Evolutionary conservation across 345 rosid species (phyloP).

Genomic region (Syzygium jambos): DNA sequence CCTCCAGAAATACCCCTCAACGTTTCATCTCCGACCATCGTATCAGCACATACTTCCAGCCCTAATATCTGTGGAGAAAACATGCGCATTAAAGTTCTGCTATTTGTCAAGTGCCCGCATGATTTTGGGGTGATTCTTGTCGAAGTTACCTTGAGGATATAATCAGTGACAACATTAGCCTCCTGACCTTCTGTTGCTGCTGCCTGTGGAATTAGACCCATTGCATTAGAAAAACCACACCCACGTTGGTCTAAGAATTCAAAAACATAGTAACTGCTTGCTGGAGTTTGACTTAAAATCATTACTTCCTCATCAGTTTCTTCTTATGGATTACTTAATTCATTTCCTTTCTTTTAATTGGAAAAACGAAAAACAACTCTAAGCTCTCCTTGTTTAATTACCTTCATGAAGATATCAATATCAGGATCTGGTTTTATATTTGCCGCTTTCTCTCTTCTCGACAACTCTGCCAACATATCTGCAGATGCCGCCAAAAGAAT

Average conservation of each 20-base stretch:
- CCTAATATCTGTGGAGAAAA: conserved; percentile 20
- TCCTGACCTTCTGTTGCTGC: conserved; percentile 38
- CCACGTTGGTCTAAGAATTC: neutral
- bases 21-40: conserved; percentile 29
- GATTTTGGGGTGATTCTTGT: neutral
- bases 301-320: neutral
- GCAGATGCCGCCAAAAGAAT: neutral
- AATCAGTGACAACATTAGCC: conserved; percentile 40
- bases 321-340: neutral
- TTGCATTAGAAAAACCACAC: neutral
- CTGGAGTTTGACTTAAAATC: neutral
- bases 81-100: neutral
- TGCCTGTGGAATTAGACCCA: conserved; percentile 20
- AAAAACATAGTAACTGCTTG: neutral
- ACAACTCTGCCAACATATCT: conserved; percentile 71
- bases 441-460: conserved; percentile 64
- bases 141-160: conserved; percentile 36
- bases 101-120: neutral
- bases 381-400: neutral
- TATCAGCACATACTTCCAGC: conserved; percentile 25
- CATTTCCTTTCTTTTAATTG: neutral
- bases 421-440: conserved; percentile 75
- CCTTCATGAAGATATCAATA: conserved; percentile 83
- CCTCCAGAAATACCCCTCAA: conserved; percentile 37
- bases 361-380: neutral